Evolutionary conservation across 1,139 yeast genomes (phyloP).

Genomic region (Petasospora rhodanensis): DNA sequence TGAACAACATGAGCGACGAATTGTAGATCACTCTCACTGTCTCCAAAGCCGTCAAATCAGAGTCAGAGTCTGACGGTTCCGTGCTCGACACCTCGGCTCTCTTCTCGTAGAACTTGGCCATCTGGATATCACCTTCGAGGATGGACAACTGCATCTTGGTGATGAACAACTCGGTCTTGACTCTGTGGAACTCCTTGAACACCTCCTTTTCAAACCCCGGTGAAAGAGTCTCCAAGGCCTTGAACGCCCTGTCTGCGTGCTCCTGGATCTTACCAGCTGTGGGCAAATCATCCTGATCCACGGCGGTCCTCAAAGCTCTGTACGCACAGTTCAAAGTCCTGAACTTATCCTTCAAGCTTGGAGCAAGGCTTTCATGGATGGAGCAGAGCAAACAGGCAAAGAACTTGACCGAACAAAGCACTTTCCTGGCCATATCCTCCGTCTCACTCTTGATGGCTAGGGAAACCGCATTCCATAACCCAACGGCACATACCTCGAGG

Average conservation of each 20-base stretch:
- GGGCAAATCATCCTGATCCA: constrained; percentile 16
- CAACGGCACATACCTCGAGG: constrained; percentile 13
- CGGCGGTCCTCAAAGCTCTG: constrained; percentile 18
- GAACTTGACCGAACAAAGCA: constrained; percentile 22
- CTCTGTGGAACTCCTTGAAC: constrained; percentile 10
- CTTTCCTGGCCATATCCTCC: constrained; percentile 7
- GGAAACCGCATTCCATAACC: constrained; percentile 29
- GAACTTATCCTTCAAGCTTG: constrained; percentile 19
- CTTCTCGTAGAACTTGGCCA: constrained; percentile 27
- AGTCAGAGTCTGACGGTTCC: constrained; percentile 1
- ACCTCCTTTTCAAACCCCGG: constrained; percentile 10
- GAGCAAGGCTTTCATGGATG: constrained; percentile 23
- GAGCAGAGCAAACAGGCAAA: constrained; percentile 26
- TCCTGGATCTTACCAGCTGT: constrained; percentile 19
- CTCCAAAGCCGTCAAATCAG: constrained; percentile 11
- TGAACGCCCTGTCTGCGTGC: constrained; percentile 19
- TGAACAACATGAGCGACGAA: constrained; percentile 19
- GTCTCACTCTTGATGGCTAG: constrained; percentile 17
- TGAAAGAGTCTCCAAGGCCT: constrained; percentile 14
- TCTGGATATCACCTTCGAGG: constrained; percentile 21
- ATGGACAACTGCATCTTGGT: constrained; percentile 26
- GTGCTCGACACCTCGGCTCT: constrained; percentile 19
- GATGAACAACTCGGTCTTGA: constrained; percentile 20
- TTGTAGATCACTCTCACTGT: constrained; percentile 25
- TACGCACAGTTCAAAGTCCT: constrained; percentile 24